Base-by-base conservation (phyloP, 2,329 filamentous ascomycete species). In the Ceratocystis lukuohia region DNA sequence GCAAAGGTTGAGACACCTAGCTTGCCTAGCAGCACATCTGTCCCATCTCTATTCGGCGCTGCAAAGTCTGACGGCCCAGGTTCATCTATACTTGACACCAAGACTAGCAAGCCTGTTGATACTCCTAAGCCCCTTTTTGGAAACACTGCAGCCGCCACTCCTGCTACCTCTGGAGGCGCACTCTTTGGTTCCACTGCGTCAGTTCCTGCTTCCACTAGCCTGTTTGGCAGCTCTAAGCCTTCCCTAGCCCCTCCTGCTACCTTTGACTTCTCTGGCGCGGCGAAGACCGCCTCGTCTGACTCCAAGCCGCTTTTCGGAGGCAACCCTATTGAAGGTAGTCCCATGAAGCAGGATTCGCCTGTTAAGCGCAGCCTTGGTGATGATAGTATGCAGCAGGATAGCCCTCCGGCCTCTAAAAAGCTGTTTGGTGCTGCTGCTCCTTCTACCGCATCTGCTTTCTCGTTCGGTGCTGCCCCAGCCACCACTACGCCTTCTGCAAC, bases 291-390 rank as follows among this genome's bases (percentile, higher is more conserved):
- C 28, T 22, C 65, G 15, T 69, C 70, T 17, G 69, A 71, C 61
- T 68, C 73, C 2, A 69, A 77, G 70, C 74, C 77, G 15, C 69
- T 77, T 15, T 79, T 79, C 65, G 74, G 73, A 15, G 70, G 73
- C 7, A 72, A 75, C 33, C 66, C 66, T 22, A 75, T 81, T 70
- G 75, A 73, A 62, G 75, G 75, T 41, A 77, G 76, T 64, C 75
- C 75, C 17, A 76, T 80, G 71, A 78, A 79, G 69, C 75, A 80
- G 67, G 76, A 78, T 65, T 68, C 67, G 7, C 67, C 64, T 57
- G 65, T 45, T 41, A 69, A 65, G 56, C 65, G 61, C 65, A 33
- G 53, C 37, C 25, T 64, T 6, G 62, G 20, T 2, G 61, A 65
- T 4, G 67, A 68, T 46, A 62, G 61, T 30, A 68, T 68, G 50